Conservation (phyloP, 768 basidiomycete species). For the Porpolomopsis calyptriformis region DNA sequence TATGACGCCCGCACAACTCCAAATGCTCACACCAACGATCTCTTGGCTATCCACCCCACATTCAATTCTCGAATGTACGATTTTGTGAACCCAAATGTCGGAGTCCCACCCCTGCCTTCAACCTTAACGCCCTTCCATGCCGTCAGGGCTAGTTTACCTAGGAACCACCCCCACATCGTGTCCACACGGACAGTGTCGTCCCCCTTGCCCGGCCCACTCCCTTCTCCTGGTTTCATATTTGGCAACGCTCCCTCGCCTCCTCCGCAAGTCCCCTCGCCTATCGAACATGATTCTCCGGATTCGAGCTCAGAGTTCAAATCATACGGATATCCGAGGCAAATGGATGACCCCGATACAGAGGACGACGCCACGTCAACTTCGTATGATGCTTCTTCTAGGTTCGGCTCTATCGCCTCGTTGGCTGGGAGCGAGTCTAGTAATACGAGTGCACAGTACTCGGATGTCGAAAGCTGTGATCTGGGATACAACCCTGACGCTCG, state of each 20-base stretch:
- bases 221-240: conserved; percentile 53
- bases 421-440: conserved; percentile 51
- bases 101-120: conserved; percentile 32
- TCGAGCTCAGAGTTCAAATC: conserved; percentile 31
- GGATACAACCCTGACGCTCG: conserved; percentile 23
- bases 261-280: conserved; percentile 37
- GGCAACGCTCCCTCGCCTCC: conserved; percentile 42
- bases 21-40: conserved; percentile 12
- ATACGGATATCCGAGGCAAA: conserved; percentile 23
- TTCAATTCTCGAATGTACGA: conserved; percentile 9
- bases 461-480: conserved; percentile 29
- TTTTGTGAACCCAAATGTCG: too few species aligned
- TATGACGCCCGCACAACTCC: conserved; percentile 16
- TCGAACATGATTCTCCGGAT: conserved; percentile 49
- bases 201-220: conserved; percentile 47
- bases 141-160: conserved; percentile 24
- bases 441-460: conserved; percentile 40
- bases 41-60: conserved; percentile 20
- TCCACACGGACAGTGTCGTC: conserved; percentile 35
- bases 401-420: conserved; percentile 51
- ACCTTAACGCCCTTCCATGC: conserved; percentile 34
- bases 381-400: conserved; percentile 43
- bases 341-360: conserved; percentile 41
- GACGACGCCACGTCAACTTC: conserved; percentile 37
- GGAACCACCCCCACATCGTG: conserved; percentile 39